These are phyloP conservation scores for Eucalyptus grandis DNA, from an alignment of 345 rosid genomes.

Conservation along the genomic window DNA sequence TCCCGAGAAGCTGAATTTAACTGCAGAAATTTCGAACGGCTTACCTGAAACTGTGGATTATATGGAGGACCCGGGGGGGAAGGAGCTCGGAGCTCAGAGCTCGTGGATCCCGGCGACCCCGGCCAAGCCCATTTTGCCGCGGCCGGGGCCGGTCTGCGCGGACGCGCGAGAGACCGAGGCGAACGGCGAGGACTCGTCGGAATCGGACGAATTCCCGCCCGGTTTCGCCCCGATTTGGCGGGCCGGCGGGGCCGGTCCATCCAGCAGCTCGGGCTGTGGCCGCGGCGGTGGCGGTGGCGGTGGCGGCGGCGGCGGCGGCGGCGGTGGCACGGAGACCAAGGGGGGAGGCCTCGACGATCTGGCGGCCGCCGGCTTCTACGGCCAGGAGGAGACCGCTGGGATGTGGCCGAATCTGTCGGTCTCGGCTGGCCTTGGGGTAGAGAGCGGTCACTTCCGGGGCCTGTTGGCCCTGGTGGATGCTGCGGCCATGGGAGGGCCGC, in stretches of 20 bases:
- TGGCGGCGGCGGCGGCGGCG: neutral
- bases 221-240: conserved; percentile 1
- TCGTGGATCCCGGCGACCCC: conserved; percentile 51
- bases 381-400: neutral
- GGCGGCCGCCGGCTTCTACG: neutral
- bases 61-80: conserved; percentile 1
- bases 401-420: neutral
- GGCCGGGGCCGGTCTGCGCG: conserved; percentile 6
- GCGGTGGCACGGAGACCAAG: neutral
- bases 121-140: conserved; percentile 12
- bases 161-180: conserved; percentile 7
- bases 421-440: neutral
- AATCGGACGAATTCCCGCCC: conserved; percentile 10
- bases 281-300: neutral
- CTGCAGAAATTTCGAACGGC: neutral
- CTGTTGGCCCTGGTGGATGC: conserved; percentile 50
- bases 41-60: neutral
- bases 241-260: neutral
- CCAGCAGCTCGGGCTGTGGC: neutral
- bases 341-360: neutral
- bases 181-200: conserved; percentile 2
- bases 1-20: neutral
- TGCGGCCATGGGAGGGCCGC: conserved; percentile 1
- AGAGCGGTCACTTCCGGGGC: conserved; percentile 20
- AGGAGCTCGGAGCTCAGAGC: conserved; percentile 7